Base-by-base conservation (phyloP, 108 stramenopile species). In the Chaetoceros tenuissimus region DNA sequence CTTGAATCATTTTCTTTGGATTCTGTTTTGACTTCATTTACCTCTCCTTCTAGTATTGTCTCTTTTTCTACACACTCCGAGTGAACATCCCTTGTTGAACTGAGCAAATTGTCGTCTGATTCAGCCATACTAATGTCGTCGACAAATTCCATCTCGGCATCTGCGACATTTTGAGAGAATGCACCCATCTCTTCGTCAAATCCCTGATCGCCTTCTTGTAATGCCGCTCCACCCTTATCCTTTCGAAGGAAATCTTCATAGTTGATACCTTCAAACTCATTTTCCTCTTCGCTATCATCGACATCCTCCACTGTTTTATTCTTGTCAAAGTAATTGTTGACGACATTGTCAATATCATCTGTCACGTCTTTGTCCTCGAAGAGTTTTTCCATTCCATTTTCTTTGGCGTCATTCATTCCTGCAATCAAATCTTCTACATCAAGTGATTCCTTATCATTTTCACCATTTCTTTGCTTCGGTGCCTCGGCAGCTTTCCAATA, bases 181-280 rank as follows among this genome's bases (percentile, higher is more conserved):
- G 80, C 86, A 30, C 82, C 86, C 80, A 87, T 80, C 47, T 84
- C 82, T 30, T 87, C 82, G 7, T 87, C 86, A 55, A 68, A 81
- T 7, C 72, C 78, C 1, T 84, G 76, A 47, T 87, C 81, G 13
- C 82, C 85, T 28, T 70, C 51, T 19, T 52, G 48, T 20, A 81
- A 57, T 16, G 63, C 62, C 19, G 85, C 82, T 21, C 73, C 63
- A 16, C 80, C 82, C 24, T 70, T 66, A 23, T 79, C 80, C 8
- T 53, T 55, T 20, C 73, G 48, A 24, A 84, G 78, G 17, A 73
- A 66, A 67, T 84, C 85, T 5, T 66, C 63, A 57, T 84, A 75
- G 66, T 83, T 68, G 31, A 76, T 44, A 22, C 73, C 65, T 10
- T 62, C 54, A 44, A 55, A 52, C 3, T 66, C 63, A 51, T 51